A percentile compares a stretch with the other conserved stretches of the same genome.
Evolutionary conservation across 2,329 filamentous ascomycete genomes (phyloP).

Genomic region (Pseudocercospora vitis): DNA sequence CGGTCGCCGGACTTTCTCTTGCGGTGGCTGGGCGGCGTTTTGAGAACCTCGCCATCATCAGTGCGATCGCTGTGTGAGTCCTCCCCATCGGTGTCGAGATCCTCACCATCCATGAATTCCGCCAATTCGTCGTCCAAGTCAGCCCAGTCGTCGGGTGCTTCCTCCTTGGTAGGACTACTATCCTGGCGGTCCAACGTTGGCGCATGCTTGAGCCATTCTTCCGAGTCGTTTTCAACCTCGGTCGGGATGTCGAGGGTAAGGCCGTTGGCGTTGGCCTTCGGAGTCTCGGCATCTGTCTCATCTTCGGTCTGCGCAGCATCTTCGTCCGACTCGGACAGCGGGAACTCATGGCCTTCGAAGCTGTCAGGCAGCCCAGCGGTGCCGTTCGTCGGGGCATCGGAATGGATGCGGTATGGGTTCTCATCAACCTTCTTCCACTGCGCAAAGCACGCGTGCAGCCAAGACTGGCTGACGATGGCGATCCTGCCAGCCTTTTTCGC

Average conservation of each 20-base stretch:
- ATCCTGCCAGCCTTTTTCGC: constrained; percentile 70
- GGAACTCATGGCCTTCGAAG: constrained; percentile 35
- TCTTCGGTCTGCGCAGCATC: constrained; percentile 43
- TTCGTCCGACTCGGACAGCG: constrained; percentile 49
- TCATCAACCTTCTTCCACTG: constrained; percentile 83
- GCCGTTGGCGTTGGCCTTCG: constrained; percentile 21
- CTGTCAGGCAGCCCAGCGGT: constrained; percentile 32
- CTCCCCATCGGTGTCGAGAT: constrained; percentile 27
- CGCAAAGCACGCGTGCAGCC: constrained; percentile 81
- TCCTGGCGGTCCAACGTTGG: constrained; percentile 44
- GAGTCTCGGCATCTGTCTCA: constrained; percentile 23
- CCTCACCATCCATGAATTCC: constrained; percentile 63
- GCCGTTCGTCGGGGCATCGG: constrained; percentile 64
- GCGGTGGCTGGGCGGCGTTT: constrained; percentile 30
- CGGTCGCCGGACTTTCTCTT: constrained; percentile 36
- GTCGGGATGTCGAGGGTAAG: constrained; percentile 29
- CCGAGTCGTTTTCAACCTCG: constrained; percentile 35
- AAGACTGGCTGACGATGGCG: constrained; percentile 88
- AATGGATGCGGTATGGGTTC: constrained; percentile 72
- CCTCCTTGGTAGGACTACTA: constrained; percentile 32
- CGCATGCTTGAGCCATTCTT: constrained; percentile 51
- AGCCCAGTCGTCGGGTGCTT: constrained; percentile 43
- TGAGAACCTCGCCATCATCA: constrained; percentile 20
- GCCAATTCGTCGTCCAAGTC: constrained; percentile 68
- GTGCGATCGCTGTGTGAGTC: constrained; percentile 23